phyloP scores from a whole-genome alignment of 345 rosid genomes.

The Eucalyptus curtisii region DNA sequence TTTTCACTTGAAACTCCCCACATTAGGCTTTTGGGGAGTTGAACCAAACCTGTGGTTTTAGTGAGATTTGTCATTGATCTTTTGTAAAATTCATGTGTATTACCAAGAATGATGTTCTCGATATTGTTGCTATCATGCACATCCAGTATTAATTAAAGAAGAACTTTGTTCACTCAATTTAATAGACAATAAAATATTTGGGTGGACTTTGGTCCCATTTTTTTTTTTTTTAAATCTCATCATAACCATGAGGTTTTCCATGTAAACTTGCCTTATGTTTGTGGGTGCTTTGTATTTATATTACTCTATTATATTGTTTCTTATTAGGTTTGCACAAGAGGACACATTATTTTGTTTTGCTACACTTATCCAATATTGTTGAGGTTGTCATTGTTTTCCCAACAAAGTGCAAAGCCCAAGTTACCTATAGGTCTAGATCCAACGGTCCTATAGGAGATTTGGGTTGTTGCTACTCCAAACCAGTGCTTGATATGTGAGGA shows the following conservation, averaged over 20 bases:
- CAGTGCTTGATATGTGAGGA: too few relatives aligned
- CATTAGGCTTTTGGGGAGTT: background rate
- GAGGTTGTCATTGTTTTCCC: background rate
- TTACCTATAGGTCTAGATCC: too few relatives aligned
- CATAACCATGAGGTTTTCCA: background rate
- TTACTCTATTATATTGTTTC: background rate
- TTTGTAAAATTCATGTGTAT: background rate
- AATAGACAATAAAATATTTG: background rate
- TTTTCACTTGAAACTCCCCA: too few relatives aligned
- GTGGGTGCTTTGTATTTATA: background rate
- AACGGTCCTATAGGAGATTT: too few relatives aligned
- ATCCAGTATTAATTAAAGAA: background rate
- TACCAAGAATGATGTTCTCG: background rate
- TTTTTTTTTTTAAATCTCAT: background rate
- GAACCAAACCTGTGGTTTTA: background rate
- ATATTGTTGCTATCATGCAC: background rate
- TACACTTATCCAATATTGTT: background rate
- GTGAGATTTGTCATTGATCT: too few relatives aligned
- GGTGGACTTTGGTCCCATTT: background rate
- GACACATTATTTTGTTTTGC: rapidly evolving
- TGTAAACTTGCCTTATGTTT: background rate
- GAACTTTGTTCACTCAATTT: too few relatives aligned
- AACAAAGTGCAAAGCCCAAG: background rate
- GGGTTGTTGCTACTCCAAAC: too few relatives aligned
- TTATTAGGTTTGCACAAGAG: background rate